Evolutionary conservation across 306 rosid species (phyloP).

Genomic region (Malus fusca): DNA sequence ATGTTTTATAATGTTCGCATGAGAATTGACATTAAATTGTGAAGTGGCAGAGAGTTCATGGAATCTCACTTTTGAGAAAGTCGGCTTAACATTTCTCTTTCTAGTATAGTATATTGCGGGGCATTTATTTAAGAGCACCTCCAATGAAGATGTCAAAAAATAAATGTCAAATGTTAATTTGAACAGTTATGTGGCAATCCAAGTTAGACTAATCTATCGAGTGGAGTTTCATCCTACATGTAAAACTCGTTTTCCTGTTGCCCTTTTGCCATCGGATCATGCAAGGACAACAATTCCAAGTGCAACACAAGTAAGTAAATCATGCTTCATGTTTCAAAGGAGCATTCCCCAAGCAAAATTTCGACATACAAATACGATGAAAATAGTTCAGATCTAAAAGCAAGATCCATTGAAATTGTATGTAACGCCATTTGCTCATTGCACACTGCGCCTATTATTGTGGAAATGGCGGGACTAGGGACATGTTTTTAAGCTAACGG

Average conservation of each 20-base stretch:
- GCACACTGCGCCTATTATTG: constrained; percentile 51
- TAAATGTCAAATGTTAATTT: too few species aligned
- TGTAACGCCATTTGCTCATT: constrained; percentile 36
- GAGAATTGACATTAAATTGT: too few species aligned
- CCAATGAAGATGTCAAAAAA: too few species aligned
- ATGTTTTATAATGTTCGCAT: too few species aligned
- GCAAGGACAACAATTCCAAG: not conserved
- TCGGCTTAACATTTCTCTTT: too few species aligned
- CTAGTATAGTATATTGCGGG: too few species aligned
- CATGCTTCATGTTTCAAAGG: constrained; percentile 23
- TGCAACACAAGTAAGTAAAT: not conserved
- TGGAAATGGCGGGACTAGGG: not conserved
- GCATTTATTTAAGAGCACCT: too few species aligned
- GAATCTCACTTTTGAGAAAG: too few species aligned
- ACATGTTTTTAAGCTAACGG: constrained; percentile 54
- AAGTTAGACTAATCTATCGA: too few species aligned
- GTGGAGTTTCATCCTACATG: too few species aligned
- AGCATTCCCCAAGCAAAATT: constrained; percentile 19
- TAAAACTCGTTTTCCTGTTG: not conserved
- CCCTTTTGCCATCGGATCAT: not conserved
- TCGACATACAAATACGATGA: constrained; percentile 10
- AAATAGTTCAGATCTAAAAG: constrained; percentile 13
- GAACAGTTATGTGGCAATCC: too few species aligned
- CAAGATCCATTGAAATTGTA: constrained; percentile 22
- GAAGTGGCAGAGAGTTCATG: accelerated